These are phyloP conservation scores for Podaxis sp. DNA, from an alignment of 768 basidiomycete genomes.

Conservation along the genomic window DNA sequence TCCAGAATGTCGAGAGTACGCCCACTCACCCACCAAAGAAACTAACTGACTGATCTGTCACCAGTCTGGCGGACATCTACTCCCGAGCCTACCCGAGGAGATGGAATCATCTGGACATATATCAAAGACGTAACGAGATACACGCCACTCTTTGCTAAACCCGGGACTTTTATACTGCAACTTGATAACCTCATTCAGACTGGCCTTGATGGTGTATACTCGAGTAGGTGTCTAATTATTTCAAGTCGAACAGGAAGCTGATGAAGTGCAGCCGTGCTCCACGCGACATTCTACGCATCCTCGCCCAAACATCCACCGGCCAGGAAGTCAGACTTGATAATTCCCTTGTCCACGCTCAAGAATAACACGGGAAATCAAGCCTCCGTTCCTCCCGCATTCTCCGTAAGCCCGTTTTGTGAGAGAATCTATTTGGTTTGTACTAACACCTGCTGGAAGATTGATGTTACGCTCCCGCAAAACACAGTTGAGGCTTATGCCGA, in stretches of 20 bases:
- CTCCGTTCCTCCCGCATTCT: conserved; percentile 73
- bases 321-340: conserved; percentile 58
- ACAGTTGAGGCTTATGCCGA: conserved; percentile 69
- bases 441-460: conserved; percentile 41
- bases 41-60: not conserved
- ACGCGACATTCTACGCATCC: conserved; percentile 73
- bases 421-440: not conserved
- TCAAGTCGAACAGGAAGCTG: not conserved
- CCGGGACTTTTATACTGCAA: conserved; percentile 71
- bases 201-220: conserved; percentile 65
- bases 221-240: conserved; percentile 41
- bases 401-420: conserved; percentile 36
- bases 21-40: not conserved
- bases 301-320: conserved; percentile 57
- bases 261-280: conserved; percentile 50
- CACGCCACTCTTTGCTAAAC: conserved; percentile 64
- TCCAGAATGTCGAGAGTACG: conserved; percentile 77
- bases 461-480: conserved; percentile 70
- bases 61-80: conserved; percentile 81
- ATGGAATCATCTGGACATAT: conserved; percentile 79
- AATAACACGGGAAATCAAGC: conserved; percentile 71
- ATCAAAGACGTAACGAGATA: conserved; percentile 77
- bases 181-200: conserved; percentile 67
- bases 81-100: conserved; percentile 64
- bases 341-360: conserved; percentile 66